A percentile compares a stretch with the other conserved stretches of the same genome.
These are phyloP conservation scores for Acorus calamus DNA, from an alignment of 106 monocot species.

Conservation along the genomic window DNA sequence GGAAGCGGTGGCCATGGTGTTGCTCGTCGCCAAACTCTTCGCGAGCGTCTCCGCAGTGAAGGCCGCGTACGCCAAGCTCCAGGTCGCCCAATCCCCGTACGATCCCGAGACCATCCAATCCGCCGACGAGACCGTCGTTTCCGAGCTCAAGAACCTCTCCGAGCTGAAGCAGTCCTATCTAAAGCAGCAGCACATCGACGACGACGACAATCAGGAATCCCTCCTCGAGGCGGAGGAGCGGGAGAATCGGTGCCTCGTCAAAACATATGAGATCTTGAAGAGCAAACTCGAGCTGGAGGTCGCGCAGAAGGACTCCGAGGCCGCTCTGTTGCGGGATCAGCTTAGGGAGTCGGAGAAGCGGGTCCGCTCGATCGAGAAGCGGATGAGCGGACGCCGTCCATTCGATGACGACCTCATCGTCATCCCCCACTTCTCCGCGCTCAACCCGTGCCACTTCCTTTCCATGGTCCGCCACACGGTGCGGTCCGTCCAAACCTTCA, in stretches of 20 bases:
- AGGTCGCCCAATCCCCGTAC: slow-evolving; percentile 68
- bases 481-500: slow-evolving; percentile 7
- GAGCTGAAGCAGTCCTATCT: slow-evolving; percentile 41
- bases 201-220: background rate
- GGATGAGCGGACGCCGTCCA: background rate
- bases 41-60: slow-evolving; percentile 60
- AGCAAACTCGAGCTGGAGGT: slow-evolving; percentile 19
- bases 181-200: slow-evolving; percentile 21
- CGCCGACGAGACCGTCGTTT: slow-evolving; percentile 44
- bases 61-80: slow-evolving; percentile 74
- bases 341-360: slow-evolving; percentile 3
- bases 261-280: slow-evolving; percentile 19
- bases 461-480: slow-evolving; percentile 5
- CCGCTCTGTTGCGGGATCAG: slow-evolving; percentile 4
- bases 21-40: slow-evolving; percentile 52
- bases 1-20: slow-evolving; percentile 11
- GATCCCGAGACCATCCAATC: slow-evolving; percentile 51
- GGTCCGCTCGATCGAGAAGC: slow-evolving; percentile 1
- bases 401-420: background rate
- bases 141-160: slow-evolving; percentile 50
- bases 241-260: slow-evolving; percentile 20
- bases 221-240: slow-evolving; percentile 7
- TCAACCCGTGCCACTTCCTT: slow-evolving; percentile 13
- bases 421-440: background rate
- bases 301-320: background rate